Conservation (phyloP, 1,139 yeast genomes). For the Diutina catenulata region DNA sequence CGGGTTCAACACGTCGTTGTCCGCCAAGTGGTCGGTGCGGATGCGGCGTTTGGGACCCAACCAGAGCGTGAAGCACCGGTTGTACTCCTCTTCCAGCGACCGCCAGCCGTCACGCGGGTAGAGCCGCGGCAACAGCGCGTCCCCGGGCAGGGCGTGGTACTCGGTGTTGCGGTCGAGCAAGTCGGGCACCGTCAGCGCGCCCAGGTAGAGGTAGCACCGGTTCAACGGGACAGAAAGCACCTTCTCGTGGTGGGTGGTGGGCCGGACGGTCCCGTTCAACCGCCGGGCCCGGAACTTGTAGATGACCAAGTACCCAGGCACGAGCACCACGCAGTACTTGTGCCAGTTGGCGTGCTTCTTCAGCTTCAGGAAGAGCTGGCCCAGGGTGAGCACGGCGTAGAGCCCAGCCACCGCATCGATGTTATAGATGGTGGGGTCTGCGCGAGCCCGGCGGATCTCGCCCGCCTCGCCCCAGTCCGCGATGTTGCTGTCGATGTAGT, state of each 20-base stretch:
- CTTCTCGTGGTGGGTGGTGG: constrained; percentile 18
- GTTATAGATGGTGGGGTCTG: constrained; percentile 29
- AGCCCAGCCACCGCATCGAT: constrained; percentile 49
- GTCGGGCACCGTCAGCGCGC: constrained; percentile 46
- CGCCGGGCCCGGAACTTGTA: constrained; percentile 11
- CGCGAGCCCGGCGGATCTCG: constrained; percentile 27
- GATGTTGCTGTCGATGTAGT: constrained; percentile 46
- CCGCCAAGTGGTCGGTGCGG: constrained; percentile 9
- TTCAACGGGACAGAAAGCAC: constrained; percentile 48
- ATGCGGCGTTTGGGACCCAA: constrained; percentile 51
- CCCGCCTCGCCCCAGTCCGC: constrained; percentile 23
- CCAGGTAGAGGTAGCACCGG: constrained; percentile 69
- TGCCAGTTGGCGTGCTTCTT: constrained; percentile 57
- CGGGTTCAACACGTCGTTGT: constrained; percentile 21
- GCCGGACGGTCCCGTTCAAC: neutral
- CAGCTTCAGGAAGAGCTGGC: constrained; percentile 55
- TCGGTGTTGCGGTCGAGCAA: constrained; percentile 36
- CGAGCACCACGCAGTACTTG: constrained; percentile 48
- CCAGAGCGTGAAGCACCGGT: constrained; percentile 77
- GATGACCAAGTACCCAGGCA: constrained; percentile 57
- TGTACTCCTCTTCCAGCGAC: constrained; percentile 62
- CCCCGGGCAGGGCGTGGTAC: constrained; percentile 41
- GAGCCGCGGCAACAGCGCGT: constrained; percentile 51
- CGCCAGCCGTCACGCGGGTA: constrained; percentile 71
- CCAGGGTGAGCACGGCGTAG: constrained; percentile 48